Percentiles rank a stretch among this genome's conserved stretches.
phyloP scores from a whole-genome alignment of 345 rosid species.

The Syzygium jambos region DNA sequence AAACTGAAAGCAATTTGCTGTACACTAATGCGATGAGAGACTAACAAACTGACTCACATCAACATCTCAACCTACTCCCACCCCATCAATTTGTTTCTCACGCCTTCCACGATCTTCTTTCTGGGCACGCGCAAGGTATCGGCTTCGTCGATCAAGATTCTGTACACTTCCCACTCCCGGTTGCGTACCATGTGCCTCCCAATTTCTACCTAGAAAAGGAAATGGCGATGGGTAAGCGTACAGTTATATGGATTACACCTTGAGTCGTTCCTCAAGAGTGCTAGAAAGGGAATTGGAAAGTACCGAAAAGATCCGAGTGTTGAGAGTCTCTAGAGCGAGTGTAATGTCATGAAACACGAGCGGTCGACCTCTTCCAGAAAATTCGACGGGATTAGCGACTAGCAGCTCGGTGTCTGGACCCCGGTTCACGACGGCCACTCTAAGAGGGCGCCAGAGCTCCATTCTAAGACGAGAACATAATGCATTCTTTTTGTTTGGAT shows the following conservation, averaged over 20 bases:
- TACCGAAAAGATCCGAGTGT: conserved; percentile 84
- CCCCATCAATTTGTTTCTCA: conserved; percentile 85
- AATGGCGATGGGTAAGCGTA: not conserved
- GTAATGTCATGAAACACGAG: conserved; percentile 84
- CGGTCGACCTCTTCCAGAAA: conserved; percentile 93
- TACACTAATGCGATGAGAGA: not conserved
- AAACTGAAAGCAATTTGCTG: not conserved
- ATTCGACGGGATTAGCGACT: conserved; percentile 87
- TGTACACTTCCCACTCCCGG: conserved; percentile 91
- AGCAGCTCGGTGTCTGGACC: conserved; percentile 94
- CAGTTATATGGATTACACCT: not conserved
- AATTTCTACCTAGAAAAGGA: conserved; percentile 64
- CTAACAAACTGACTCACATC: not conserved
- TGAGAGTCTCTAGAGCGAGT: conserved; percentile 73
- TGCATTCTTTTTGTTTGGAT: conserved; percentile 61
- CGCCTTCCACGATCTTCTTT: conserved; percentile 61
- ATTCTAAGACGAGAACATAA: conserved; percentile 49
- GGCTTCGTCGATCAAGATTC: conserved; percentile 73
- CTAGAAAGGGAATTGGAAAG: not conserved
- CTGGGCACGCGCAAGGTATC: conserved; percentile 38
- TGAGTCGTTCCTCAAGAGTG: not conserved
- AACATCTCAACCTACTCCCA: conserved; percentile 41
- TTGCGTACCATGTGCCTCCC: conserved; percentile 60
- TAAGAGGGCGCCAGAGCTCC: conserved; percentile 73
- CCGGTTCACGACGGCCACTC: conserved; percentile 65